Evolutionary conservation across 1,284 basidiomycete genomes (phyloP).

Genomic region (Cryptococcus jaspeensis): DNA sequence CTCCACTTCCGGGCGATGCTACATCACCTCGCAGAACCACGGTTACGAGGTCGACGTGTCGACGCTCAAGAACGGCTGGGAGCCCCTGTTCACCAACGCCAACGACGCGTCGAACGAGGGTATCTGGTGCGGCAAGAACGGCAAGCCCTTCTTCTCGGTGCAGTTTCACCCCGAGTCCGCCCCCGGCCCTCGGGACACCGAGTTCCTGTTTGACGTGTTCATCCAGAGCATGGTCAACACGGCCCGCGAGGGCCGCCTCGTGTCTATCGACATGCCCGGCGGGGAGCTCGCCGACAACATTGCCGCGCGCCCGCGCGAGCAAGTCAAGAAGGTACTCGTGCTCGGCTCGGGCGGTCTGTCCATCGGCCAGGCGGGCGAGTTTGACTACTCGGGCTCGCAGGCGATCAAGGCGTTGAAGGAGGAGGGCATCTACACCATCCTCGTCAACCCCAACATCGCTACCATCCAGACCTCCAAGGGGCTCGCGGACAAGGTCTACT

Average conservation of each 20-base stretch:
- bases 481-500: constrained; percentile 98
- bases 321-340: constrained; percentile 90
- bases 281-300: constrained; percentile 77
- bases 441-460: constrained; percentile 99
- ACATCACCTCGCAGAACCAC: constrained; percentile 99
- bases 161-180: constrained; percentile 99
- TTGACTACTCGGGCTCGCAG: constrained; percentile 98
- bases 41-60: constrained; percentile 90
- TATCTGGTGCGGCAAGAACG: constrained; percentile 82
- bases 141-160: constrained; percentile 91
- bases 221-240: constrained; percentile 81
- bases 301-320: constrained; percentile 66
- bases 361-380: constrained; percentile 98
- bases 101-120: constrained; percentile 98
- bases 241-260: constrained; percentile 64
- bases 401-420: constrained; percentile 99
- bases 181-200: constrained; percentile 97
- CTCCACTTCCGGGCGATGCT: constrained; percentile 89
- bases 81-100: constrained; percentile 91
- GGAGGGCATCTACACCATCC: constrained; percentile 97
- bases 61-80: constrained; percentile 82
- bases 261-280: constrained; percentile 82
- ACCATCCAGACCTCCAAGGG: constrained; percentile 98
- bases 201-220: constrained; percentile 98
- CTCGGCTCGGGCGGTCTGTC: constrained; percentile 97